Base-by-base conservation (phyloP, 2,329 filamentous ascomycete genomes). In the Cladosporium phlei region DNA sequence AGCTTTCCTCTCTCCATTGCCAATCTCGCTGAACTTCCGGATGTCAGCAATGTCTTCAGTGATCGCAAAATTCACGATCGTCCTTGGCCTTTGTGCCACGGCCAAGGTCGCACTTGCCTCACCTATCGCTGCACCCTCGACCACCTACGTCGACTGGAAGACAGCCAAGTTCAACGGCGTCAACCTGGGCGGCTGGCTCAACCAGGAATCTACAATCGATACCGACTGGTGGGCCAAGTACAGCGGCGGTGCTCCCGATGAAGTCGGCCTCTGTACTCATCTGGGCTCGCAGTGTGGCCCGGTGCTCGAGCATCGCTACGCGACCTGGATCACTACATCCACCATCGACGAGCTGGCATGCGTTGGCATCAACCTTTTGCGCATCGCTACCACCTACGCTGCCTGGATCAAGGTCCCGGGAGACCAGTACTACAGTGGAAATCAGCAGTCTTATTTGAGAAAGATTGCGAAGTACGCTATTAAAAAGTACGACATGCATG, bases 381-480 rank as follows among this genome's bases (percentile, higher is more conserved):
- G 63, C 3, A 65, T 67, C 14, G 61, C 30, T 11, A 33, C 30
- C 3, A 17, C n/a, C 3, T 33, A 33, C 16, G 30, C 30, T 9
- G 16, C 30, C 8, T 33, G 8, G 30, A 19, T 9, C 16, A 17
- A 33, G 30, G 7, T 19, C 16, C 30, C 30, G 9, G 30, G 30
- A n/a, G n/a, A 11, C 12, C 30, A 33, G 9, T 9, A 14, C 4
- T 33, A 33, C 30, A n/a, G 17, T 19, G 30, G 30, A 4, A 17
- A 33, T 17, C 30, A 33, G 9, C 12, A 9, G 3, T n/a, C n/a
- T 63, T 1, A 57, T 46, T 50, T 66, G 16, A 55, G 55, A 32
- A 52, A 45, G 3, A 59, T 66, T 14, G 49, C 62, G 4, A 51
- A 52, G 6, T 67, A 66, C 37, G 63, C 64, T 21, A 66, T 66